Evolutionary conservation across 345 rosid species (phyloP), one percentile per base, ranked within the genome.

Genomic region (Brassica rapa): DNA sequence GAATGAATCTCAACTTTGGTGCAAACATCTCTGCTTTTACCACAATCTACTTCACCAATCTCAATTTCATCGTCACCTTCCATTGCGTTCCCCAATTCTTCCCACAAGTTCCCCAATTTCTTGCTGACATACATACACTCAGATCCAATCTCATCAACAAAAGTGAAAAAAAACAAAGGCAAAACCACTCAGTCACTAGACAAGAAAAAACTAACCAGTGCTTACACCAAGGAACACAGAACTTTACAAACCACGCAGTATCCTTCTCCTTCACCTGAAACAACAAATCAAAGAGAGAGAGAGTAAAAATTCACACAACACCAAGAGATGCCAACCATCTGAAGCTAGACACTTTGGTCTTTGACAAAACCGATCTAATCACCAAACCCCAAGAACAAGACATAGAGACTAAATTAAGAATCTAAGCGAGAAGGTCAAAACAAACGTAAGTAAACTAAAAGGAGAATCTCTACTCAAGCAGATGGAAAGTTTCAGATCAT

Each of bases 181-280:
- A 25, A 60, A 51, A 57, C 10, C 5, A 64, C 77, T 30, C 1
- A 12, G 46, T 2, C 37, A 32, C 1, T 1, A 39, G 14, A 39
- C 19, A 77, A 67, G 77, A 25, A 71, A 27, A 27, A 73, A 35
- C 84, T 88, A 84, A 95, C 99, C 99, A 95, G 73, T 95, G 99
- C 87, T 95, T 95, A 74, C 98, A 95, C 99, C 99, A 93, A 27
- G 98, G 97, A 64, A 95, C 98, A 75, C 99, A 95, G 69, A 95
- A 95, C 64, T 95, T 93, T 64, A 95, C 96, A 73, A 95, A 93
- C 99, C 98, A 95, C 0, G 87, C 89, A 8, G 98, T 95, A 80
- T 93, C 98, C 83, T 89, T 95, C 86, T 95, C 99, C 88, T 95
- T 95, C 77, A 93, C 86, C 98, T 94, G 67, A 68, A 72, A 1